phyloP scores from a whole-genome alignment of 1,139 yeast genomes.

The Blastobotrys apis region DNA sequence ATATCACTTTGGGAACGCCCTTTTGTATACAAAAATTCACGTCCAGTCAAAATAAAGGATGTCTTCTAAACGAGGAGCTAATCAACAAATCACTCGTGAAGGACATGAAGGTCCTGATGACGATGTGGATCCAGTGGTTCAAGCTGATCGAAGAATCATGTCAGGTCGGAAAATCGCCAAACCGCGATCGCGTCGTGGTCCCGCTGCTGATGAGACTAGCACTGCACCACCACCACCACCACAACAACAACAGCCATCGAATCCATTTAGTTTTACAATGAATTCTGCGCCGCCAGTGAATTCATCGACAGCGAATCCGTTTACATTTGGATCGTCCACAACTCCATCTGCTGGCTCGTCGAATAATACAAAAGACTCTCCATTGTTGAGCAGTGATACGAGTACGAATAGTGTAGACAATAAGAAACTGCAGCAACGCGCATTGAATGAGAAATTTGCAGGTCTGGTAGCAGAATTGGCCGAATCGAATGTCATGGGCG shows the following conservation, averaged over 20 bases:
- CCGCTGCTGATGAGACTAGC: neutral
- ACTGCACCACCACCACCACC: neutral
- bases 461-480: constrained; percentile 46
- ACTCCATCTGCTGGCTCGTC: neutral
- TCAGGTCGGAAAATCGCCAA: constrained; percentile 63
- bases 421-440: constrained; percentile 33
- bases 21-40: no score
- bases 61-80: constrained; percentile 16
- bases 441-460: constrained; percentile 64
- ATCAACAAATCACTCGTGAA: constrained; percentile 13
- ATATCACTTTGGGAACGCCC: no score
- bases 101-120: constrained; percentile 35
- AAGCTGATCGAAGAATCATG: constrained; percentile 61
- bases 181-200: constrained; percentile 44
- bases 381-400: neutral
- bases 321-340: constrained; percentile 10
- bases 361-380: no score
- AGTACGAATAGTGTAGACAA: constrained; percentile 3
- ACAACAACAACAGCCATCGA: neutral
- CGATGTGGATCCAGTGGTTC: constrained; percentile 31
- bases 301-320: constrained; percentile 12
- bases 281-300: constrained; percentile 12
- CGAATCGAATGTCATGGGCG: constrained; percentile 48
- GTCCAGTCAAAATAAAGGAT: constrained; percentile 5
- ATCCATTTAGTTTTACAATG: constrained; percentile 11